Conservation (phyloP, 2,329 filamentous ascomycete species). For the Sclerotinia borealis region DNA sequence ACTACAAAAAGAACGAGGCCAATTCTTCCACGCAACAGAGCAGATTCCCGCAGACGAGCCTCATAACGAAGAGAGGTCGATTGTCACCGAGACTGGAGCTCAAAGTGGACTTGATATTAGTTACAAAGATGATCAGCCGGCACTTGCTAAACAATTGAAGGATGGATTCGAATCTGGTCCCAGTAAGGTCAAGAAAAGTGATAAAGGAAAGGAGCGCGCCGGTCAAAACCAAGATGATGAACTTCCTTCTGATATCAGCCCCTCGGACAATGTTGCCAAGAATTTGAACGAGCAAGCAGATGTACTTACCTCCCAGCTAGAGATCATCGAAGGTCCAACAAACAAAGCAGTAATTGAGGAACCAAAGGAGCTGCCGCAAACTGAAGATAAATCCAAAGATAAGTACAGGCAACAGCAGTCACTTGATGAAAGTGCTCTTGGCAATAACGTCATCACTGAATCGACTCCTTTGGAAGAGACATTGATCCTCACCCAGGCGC, state of each 20-base stretch:
- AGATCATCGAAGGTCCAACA: not conserved
- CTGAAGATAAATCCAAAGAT: not conserved
- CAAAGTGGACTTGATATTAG: constrained; percentile 19
- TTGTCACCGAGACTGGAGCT: not conserved
- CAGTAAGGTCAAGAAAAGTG: constrained; percentile 37
- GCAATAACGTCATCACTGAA: not conserved
- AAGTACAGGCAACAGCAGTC: not conserved
- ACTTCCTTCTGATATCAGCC: constrained; percentile 6
- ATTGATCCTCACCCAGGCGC: not conserved
- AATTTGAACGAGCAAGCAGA: constrained; percentile 15
- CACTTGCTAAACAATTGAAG: constrained; percentile 26
- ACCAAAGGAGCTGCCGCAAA: not conserved
- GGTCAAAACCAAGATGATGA: not conserved
- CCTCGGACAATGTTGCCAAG: constrained; percentile 12
- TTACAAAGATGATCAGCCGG: constrained; percentile 27
- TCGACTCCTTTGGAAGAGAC: not conserved
- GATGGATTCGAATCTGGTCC: constrained; percentile 28
- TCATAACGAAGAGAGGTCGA: constrained; percentile 6
- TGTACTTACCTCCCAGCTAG: not conserved
- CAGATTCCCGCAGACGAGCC: not conserved
- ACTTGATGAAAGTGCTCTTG: not conserved
- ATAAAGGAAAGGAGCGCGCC: constrained; percentile 13
- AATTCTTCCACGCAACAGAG: not conserved
- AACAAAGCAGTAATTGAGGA: not conserved
- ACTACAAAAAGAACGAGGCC: not conserved